Evolutionary conservation across 352 stramenopile species (phyloP), one percentile per base, ranked within the genome.

Genomic region (Blastocystis sp.): DNA sequence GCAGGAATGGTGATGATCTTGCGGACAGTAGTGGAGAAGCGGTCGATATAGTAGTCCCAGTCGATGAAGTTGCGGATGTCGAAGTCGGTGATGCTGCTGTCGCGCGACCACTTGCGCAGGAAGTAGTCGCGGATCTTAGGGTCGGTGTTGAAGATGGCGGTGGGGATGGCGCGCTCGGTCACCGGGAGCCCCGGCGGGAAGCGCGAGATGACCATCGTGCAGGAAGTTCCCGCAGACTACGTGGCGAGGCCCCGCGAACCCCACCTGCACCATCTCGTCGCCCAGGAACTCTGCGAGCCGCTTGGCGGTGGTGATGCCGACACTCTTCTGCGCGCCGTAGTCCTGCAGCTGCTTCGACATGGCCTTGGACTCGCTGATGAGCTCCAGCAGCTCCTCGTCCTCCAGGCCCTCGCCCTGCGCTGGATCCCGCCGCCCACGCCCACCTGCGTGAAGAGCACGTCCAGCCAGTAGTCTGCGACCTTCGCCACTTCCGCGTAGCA

Each of bases 1-100:
- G 96, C 96, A 11, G 96, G 96, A 54, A 99, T 97, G 9, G 94
- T 98, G 86, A 99, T 98, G 88, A 99, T 98, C 88, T 99, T 99
- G 72, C 97, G 95, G 44, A 99, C 95, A 0, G 93, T 97, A 42
- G 92, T 95, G 24, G 88, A 90, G 4, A 97, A 88, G 48, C 93
- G 89, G 29, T 96, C 91, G 18, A 90, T 88, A 88, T 99, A 99
- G 87, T 99, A 99, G 81, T 97, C 93, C 96, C 96, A 99, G 89
- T 99, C 96, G 18, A 98, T 88, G 76, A 98, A 92, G 48, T 94
- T 93, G 4, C 95, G 64, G 64, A 91, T 91, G 81, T 95, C 92
- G 65, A 96, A 95, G 76, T 95, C 94, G 53, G 95, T 91, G 54
- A 98, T 87, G 16, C 92, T 89, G 38, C 46, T 87, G 87, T 91